These are phyloP conservation scores for Ophiostoma sp. DNA, from an alignment of 2,329 filamentous ascomycete species.

Conservation along the genomic window DNA sequence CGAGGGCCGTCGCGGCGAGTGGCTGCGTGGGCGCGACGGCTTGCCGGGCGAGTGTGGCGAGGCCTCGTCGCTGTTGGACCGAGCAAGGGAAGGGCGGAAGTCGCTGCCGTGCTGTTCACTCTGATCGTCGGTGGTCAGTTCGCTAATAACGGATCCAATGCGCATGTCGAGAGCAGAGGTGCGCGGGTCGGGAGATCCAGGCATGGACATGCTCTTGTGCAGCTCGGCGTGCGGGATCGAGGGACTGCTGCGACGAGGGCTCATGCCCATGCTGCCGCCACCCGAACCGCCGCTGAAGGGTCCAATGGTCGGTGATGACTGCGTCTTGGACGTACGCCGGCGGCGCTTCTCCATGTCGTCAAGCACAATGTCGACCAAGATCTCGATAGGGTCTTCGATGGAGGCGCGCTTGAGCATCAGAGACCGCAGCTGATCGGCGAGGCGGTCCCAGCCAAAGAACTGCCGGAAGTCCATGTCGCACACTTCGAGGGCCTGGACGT, in stretches of 20 bases:
- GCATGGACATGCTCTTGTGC: slow-evolving; percentile 66
- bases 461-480: slow-evolving; percentile 95
- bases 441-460: slow-evolving; percentile 94
- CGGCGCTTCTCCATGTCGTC: slow-evolving; percentile 95
- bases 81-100: slow-evolving; percentile 48
- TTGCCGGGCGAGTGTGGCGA: slow-evolving; percentile 45
- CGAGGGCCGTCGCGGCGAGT: slow-evolving; percentile 74
- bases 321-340: slow-evolving; percentile 81
- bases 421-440: slow-evolving; percentile 88
- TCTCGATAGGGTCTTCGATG: slow-evolving; percentile 85
- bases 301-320: slow-evolving; percentile 75
- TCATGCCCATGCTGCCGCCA: slow-evolving; percentile 39
- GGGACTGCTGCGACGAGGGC: slow-evolving; percentile 64
- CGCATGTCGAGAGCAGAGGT: slow-evolving; percentile 52
- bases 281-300: slow-evolving; percentile 35
- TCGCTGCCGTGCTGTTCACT: slow-evolving; percentile 42
- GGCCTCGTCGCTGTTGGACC: slow-evolving; percentile 50
- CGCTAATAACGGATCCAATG: slow-evolving; percentile 61
- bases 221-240: slow-evolving; percentile 65
- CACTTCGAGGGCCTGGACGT: slow-evolving; percentile 88
- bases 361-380: slow-evolving; percentile 88
- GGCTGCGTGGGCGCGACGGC: slow-evolving; percentile 64
- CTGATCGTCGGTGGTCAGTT: slow-evolving; percentile 45
- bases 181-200: slow-evolving; percentile 59
- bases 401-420: slow-evolving; percentile 84